phyloP scores from a whole-genome alignment of 2,329 filamentous ascomycete species.

The Bipolaris bicolor region DNA sequence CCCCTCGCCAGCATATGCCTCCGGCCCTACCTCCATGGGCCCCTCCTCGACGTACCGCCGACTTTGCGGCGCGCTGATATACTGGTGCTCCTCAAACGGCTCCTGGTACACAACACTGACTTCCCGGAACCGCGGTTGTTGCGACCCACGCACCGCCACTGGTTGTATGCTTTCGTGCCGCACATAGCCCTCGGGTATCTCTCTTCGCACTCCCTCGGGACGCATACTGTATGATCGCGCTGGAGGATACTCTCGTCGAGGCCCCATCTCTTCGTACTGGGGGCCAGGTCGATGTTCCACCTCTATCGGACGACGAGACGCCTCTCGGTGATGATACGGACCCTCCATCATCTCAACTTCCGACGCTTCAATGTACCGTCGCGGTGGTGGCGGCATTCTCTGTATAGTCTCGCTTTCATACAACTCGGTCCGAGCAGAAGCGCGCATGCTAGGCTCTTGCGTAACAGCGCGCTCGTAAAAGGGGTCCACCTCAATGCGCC shows the following conservation, averaged over 20 bases:
- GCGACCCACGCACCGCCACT: conserved; percentile 39
- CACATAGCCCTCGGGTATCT: conserved; percentile 42
- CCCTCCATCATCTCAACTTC: conserved; percentile 63
- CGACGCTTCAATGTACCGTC: conserved; percentile 63
- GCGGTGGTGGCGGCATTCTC: conserved; percentile 56
- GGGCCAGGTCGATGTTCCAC: conserved; percentile 40
- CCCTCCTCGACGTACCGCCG: conserved; percentile 53
- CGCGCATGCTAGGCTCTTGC: conserved; percentile 59
- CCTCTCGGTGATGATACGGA: conserved; percentile 65
- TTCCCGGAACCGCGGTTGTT: conserved; percentile 46
- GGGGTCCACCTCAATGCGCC: conserved; percentile 60
- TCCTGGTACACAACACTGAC: conserved; percentile 52
- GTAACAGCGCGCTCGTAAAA: conserved; percentile 70
- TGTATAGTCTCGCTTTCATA: conserved; percentile 49
- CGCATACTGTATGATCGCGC: conserved; percentile 49
- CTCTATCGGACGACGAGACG: conserved; percentile 58
- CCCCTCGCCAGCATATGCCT: conserved; percentile 37
- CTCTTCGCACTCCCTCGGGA: conserved; percentile 46
- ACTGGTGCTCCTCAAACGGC: conserved; percentile 42
- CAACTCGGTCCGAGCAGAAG: conserved; percentile 58
- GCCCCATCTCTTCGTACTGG: conserved; percentile 48
- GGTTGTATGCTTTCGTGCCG: conserved; percentile 53
- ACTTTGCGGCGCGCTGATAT: conserved; percentile 37
- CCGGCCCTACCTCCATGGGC: conserved; percentile 35
- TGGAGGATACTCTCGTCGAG: conserved; percentile 42